Evolutionary conservation across 176 grass and related monocot genomes (phyloP).

Genomic region (Poa pratensis): DNA sequence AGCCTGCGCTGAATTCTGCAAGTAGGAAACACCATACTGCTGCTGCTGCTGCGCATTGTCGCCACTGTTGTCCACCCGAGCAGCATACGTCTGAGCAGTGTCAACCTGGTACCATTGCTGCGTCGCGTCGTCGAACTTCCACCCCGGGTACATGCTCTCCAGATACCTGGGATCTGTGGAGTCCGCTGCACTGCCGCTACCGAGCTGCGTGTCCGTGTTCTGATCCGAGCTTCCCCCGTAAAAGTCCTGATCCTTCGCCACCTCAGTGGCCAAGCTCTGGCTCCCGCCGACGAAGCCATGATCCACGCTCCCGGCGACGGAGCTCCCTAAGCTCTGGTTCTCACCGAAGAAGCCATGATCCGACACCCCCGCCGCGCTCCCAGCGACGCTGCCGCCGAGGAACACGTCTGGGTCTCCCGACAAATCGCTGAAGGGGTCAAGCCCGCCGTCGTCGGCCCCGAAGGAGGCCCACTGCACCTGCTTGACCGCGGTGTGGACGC

Average conservation of each 20-base stretch:
- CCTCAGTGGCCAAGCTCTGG: constrained; percentile 20
- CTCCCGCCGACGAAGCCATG: constrained; percentile 28
- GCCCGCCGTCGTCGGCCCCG: constrained; percentile 49
- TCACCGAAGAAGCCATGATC: constrained; percentile 35
- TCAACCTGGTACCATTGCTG: constrained; percentile 89
- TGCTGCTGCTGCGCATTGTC: constrained; percentile 39
- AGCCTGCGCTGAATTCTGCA: constrained; percentile 55
- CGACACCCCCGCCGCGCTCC: constrained; percentile 15
- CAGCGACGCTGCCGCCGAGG: constrained; percentile 7
- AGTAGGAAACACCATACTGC: constrained; percentile 48
- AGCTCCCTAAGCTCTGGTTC: constrained; percentile 34
- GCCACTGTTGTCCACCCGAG: constrained; percentile 27
- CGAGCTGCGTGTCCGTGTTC: constrained; percentile 11
- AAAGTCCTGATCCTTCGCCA: constrained; percentile 37
- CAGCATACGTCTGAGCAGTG: constrained; percentile 31
- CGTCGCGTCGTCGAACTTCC: constrained; percentile 69
- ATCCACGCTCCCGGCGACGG: constrained; percentile 40
- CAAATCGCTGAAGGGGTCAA: constrained; percentile 59
- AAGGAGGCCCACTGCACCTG: constrained; percentile 89
- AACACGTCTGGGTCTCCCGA: constrained; percentile 16
- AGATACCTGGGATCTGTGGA: constrained; percentile 56
- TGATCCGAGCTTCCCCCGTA: constrained; percentile 18
- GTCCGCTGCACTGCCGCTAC: neutral
- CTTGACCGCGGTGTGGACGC: constrained; percentile 68
- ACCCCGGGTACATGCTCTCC: constrained; percentile 86